phyloP scores from a whole-genome alignment of 495 filamentous ascomycete genomes.

The Xylaria bambusicola region DNA sequence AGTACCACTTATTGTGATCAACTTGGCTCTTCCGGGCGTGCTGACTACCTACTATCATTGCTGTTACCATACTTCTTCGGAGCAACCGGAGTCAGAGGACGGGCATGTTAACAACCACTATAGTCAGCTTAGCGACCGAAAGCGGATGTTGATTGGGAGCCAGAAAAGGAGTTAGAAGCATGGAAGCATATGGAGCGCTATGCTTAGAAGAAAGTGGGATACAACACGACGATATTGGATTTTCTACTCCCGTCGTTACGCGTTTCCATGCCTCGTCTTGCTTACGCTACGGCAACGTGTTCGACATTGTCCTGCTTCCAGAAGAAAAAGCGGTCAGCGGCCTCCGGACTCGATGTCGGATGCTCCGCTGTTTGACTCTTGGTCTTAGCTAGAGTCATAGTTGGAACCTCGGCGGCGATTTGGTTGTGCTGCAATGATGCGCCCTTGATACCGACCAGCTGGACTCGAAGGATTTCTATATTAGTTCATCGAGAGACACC shows the following conservation, averaged over 20 bases:
- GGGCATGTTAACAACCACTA: background rate
- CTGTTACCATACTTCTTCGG: background rate
- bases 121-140: slow-evolving; percentile 6
- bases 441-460: background rate
- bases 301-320: background rate
- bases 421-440: background rate
- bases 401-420: too few relatives aligned
- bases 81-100: background rate
- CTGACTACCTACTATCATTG: background rate
- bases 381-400: background rate
- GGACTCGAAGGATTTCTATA: background rate
- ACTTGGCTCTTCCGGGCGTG: background rate
- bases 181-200: background rate
- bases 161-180: background rate
- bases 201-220: background rate
- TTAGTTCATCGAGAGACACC: background rate
- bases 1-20: background rate
- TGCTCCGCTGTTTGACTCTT: slow-evolving; percentile 3
- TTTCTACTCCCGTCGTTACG: background rate
- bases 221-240: background rate
- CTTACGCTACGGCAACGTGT: background rate
- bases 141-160: background rate
- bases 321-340: slow-evolving; percentile 9
- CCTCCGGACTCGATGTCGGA: background rate
- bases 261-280: background rate